Percentiles rank a stretch among this genome's conserved stretches.
phyloP scores from a whole-genome alignment of 164 flowering plant genomes.

The Dillenia turbinata region DNA sequence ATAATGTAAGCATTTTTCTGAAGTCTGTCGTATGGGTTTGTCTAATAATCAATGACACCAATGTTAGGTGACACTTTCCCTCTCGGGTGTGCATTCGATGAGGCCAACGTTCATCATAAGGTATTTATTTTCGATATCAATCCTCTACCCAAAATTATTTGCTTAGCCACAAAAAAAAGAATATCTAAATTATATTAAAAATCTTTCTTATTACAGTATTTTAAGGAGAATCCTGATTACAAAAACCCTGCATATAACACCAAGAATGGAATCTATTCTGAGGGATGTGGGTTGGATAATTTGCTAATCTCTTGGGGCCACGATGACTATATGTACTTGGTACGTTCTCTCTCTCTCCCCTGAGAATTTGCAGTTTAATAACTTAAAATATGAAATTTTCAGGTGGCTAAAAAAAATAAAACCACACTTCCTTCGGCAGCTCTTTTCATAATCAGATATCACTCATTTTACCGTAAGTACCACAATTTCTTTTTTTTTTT shows the following conservation, averaged over 20 bases:
- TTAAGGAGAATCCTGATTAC: conserved; percentile 48
- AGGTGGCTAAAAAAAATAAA: conserved; percentile 64
- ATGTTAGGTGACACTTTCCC: conserved; percentile 76
- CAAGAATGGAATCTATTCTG: conserved; percentile 47
- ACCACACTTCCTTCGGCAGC: conserved; percentile 60
- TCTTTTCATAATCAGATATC: conserved; percentile 55
- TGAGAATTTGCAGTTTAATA: neutral
- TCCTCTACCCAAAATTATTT: neutral
- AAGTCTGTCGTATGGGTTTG: neutral
- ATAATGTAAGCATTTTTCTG: neutral
- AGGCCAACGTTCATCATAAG: conserved; percentile 66
- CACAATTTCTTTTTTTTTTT: neutral
- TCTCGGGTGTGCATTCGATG: conserved; percentile 71
- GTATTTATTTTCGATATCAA: conserved; percentile 15
- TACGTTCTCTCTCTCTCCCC: conserved; percentile 12
- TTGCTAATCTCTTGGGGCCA: conserved; percentile 67
- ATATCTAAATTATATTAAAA: neutral
- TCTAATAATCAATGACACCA: neutral
- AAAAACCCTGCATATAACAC: conserved; percentile 46
- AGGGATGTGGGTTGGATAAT: conserved; percentile 59
- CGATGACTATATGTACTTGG: conserved; percentile 77
- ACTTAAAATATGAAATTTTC: neutral
- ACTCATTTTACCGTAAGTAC: conserved; percentile 59
- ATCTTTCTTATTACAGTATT: conserved; percentile 30
- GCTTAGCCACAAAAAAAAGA: neutral